phyloP scores from a whole-genome alignment of 1,139 yeast genomes.

The Lodderomyces oxycetoniae region DNA sequence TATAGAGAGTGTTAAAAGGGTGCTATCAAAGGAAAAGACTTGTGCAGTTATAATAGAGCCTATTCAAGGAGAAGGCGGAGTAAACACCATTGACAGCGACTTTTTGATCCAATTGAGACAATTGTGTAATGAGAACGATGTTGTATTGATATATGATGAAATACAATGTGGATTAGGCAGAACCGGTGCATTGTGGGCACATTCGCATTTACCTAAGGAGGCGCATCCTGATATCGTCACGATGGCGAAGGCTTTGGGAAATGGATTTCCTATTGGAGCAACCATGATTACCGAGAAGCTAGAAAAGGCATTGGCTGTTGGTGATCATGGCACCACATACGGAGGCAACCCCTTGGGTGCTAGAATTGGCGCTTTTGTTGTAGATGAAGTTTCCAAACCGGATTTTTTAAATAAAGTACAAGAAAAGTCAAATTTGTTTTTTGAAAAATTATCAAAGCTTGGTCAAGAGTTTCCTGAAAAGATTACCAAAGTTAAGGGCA shows the following conservation, averaged over 20 bases:
- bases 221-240: slow-evolving; percentile 95
- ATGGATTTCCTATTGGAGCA: slow-evolving; percentile 97
- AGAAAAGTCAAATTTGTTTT: slow-evolving; percentile 53
- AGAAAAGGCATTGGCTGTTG: slow-evolving; percentile 67
- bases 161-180: slow-evolving; percentile 97
- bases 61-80: slow-evolving; percentile 97
- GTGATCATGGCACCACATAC: slow-evolving; percentile 97
- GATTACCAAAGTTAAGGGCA: slow-evolving; percentile 72
- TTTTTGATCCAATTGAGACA: slow-evolving; percentile 64
- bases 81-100: slow-evolving; percentile 58
- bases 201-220: slow-evolving; percentile 60
- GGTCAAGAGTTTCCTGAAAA: slow-evolving; percentile 49
- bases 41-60: slow-evolving; percentile 96
- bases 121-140: slow-evolving; percentile 67
- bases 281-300: slow-evolving; percentile 80
- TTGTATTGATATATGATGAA: slow-evolving; percentile 83
- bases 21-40: slow-evolving; percentile 62
- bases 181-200: slow-evolving; percentile 93
- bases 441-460: slow-evolving; percentile 46
- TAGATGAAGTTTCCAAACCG: slow-evolving; percentile 58
- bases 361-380: slow-evolving; percentile 71
- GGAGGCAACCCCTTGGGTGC: slow-evolving; percentile 96
- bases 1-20: slow-evolving; percentile 50
- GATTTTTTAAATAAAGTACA: slow-evolving; percentile 58
- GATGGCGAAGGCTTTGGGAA: slow-evolving; percentile 93